These are phyloP conservation scores for Huiozyma naganishii DNA, from an alignment of 805 yeast genomes.

Conservation along the genomic window DNA sequence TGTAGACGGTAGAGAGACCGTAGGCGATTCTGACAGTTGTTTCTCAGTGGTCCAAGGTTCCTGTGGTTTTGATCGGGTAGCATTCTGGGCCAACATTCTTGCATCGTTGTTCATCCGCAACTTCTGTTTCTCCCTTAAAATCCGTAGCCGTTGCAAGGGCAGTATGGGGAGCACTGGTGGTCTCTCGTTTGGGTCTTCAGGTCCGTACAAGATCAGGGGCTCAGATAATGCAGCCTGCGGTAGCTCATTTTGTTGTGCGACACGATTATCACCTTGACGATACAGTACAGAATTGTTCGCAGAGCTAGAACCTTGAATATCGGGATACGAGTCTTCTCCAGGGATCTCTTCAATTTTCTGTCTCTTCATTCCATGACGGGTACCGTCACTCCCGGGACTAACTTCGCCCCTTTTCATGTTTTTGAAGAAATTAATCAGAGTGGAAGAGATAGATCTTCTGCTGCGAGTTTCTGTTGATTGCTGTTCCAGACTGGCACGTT, in stretches of 20 bases:
- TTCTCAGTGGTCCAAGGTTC: background rate
- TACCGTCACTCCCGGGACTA: background rate
- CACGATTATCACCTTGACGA: no score
- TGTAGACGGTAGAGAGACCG: background rate
- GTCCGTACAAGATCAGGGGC: constrained; percentile 4
- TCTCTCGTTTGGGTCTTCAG: constrained; percentile 6
- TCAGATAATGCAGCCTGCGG: background rate
- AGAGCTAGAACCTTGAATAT: no score
- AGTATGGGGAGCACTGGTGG: constrained; percentile 25
- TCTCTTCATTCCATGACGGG: background rate
- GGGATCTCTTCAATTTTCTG: background rate
- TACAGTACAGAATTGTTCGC: no score
- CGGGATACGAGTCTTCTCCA: no score
- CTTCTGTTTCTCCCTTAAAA: constrained; percentile 21
- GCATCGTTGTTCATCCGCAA: constrained; percentile 7
- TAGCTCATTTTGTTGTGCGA: no score
- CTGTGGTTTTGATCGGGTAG: background rate
- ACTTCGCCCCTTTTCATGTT: background rate
- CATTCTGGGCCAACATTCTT: background rate
- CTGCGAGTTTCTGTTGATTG: background rate
- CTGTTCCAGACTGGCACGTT: no score
- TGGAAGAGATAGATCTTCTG: constrained; percentile 24
- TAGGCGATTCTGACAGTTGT: background rate
- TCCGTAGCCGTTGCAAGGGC: constrained; percentile 22
- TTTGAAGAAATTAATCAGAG: constrained; percentile 16